Evolutionary conservation across 148 eudicot genomes (phyloP).

Genomic region (Rhododendron simsii): DNA sequence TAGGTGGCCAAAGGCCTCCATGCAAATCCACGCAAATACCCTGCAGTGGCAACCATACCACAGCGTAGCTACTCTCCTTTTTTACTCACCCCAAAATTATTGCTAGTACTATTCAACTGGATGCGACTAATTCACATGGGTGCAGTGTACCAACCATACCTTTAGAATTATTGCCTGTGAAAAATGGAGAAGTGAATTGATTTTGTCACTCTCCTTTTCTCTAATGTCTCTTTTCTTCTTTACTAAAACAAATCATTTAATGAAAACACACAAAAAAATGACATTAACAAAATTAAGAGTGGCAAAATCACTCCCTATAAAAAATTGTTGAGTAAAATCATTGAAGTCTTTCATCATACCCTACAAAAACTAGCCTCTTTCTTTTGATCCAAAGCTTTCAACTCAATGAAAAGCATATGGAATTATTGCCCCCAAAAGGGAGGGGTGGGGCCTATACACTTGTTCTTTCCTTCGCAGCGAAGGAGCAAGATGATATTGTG

Average conservation of each 20-base stretch:
- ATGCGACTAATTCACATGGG: neutral
- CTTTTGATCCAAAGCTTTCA: neutral
- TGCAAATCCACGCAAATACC: no score
- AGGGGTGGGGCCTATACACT: neutral
- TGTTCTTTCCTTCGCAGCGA: neutral
- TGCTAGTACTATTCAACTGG: neutral
- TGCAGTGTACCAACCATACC: neutral
- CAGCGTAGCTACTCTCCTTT: no score
- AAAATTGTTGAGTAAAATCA: neutral
- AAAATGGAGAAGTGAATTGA: neutral
- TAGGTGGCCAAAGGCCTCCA: no score
- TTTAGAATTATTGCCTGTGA: neutral
- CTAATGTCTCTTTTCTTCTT: no score
- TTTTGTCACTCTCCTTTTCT: no score
- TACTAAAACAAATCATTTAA: no score
- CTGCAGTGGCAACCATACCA: no score
- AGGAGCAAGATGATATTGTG: neutral
- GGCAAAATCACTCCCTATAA: no score
- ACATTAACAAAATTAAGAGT: no score
- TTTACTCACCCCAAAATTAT: neutral
- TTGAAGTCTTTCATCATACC: neutral
- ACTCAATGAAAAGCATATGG: neutral
- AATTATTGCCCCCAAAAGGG: neutral
- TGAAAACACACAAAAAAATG: no score
- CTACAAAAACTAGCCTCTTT: neutral